These are phyloP conservation scores for Jackrogersella minutella DNA, from an alignment of 495 filamentous ascomycete species.

Conservation along the genomic window DNA sequence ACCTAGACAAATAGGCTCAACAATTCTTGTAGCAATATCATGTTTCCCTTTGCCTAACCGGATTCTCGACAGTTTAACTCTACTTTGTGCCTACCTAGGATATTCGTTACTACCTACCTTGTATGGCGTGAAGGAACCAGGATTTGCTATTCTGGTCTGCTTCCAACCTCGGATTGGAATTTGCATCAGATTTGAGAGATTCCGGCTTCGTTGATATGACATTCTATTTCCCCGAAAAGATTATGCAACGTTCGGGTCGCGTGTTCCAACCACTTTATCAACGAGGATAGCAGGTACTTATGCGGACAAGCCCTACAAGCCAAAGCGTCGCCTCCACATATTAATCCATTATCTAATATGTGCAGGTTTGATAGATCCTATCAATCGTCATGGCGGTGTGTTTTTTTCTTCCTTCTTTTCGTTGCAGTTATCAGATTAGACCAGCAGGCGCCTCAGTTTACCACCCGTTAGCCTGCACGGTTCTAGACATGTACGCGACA, in stretches of 20 bases:
- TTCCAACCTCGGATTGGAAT: background rate
- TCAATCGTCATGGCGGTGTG: background rate
- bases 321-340: background rate
- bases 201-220: background rate
- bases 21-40: background rate
- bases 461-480: background rate
- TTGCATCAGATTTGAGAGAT: background rate
- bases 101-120: background rate
- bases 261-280: background rate
- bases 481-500: constrained; percentile 24
- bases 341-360: background rate
- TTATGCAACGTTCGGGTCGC: background rate
- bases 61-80: background rate
- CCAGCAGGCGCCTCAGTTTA: background rate
- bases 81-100: background rate
- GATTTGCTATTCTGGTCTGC: background rate
- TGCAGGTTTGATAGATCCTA: constrained; percentile 4
- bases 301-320: no score
- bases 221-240: constrained; percentile 4
- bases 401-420: no score
- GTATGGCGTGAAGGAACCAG: background rate
- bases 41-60: background rate
- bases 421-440: background rate
- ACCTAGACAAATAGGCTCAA: background rate
- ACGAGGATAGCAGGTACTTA: background rate